A percentile compares a stretch with the other conserved stretches of the same genome.
Evolutionary conservation across 176 grass and related monocot genomes (phyloP).

Genomic region (Saccharum spontaneum): DNA sequence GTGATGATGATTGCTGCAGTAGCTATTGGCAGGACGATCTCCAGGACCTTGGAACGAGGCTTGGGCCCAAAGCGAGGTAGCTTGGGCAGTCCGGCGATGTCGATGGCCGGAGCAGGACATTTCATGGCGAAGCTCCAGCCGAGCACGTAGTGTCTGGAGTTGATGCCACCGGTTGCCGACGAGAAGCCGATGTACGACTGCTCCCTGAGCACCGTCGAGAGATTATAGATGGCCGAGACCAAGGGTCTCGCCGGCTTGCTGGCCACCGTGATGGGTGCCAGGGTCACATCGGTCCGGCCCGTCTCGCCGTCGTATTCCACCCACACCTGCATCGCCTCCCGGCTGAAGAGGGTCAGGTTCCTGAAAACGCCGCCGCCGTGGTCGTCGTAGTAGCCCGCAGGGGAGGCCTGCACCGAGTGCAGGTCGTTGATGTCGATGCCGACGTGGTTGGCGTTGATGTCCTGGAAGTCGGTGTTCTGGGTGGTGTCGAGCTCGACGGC

Average conservation of each 20-base stretch:
- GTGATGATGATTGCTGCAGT: neutral
- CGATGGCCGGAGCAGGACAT: neutral
- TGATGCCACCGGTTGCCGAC: neutral
- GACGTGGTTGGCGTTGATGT: neutral
- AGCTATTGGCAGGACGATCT: neutral
- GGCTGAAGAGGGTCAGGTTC: neutral
- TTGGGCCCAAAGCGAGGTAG: neutral
- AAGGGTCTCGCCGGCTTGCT: neutral
- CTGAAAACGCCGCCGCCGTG: neutral
- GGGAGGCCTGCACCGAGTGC: neutral
- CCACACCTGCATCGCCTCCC: neutral
- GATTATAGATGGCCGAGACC: neutral
- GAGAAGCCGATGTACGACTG: neutral
- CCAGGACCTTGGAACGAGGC: neutral
- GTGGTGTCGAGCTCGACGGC: neutral
- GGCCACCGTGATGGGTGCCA: neutral
- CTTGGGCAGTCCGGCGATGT: neutral
- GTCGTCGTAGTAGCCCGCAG: neutral
- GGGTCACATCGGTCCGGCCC: neutral
- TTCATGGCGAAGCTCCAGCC: neutral
- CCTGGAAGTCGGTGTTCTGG: neutral
- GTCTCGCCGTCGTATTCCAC: neutral
- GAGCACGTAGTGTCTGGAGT: neutral
- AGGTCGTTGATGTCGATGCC: neutral
- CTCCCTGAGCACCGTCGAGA: neutral